Evolutionary conservation across 352 stramenopile genomes (phyloP).

Genomic region (Globisporangium acanthophoron): DNA sequence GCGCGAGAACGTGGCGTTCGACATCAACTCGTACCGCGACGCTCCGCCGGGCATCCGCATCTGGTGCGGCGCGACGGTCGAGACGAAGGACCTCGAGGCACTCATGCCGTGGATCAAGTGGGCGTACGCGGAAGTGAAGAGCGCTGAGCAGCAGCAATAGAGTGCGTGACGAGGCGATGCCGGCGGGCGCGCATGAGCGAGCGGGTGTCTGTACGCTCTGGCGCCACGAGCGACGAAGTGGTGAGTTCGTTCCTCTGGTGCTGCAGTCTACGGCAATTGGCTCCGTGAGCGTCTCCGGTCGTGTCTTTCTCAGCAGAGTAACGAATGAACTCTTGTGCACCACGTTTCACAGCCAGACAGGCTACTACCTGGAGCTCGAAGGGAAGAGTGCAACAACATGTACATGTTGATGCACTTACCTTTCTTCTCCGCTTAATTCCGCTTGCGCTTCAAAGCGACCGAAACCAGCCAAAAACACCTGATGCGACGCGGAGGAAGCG

Average conservation of each 20-base stretch:
- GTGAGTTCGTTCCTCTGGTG: not conserved
- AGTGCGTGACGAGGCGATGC: not conserved
- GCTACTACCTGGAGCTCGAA: too few species aligned
- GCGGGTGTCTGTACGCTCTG: not conserved
- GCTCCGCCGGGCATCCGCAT: conserved; percentile 97
- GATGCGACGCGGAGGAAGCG: not conserved
- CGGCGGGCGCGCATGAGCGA: not conserved
- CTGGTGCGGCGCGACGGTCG: conserved; percentile 99
- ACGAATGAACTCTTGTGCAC: too few species aligned
- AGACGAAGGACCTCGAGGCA: conserved; percentile 96
- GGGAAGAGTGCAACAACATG: too few species aligned
- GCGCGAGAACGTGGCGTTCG: conserved; percentile 93
- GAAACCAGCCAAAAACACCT: not conserved
- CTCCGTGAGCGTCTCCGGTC: not conserved
- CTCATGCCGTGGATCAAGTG: conserved; percentile 98
- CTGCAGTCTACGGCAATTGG: not conserved
- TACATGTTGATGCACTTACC: too few species aligned
- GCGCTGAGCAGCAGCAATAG: conserved; percentile 27
- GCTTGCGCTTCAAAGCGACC: not conserved
- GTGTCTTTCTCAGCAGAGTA: too few species aligned
- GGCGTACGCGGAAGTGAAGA: conserved; percentile 93
- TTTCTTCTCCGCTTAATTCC: not conserved
- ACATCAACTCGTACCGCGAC: conserved; percentile 98
- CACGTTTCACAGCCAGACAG: too few species aligned
- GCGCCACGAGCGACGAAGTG: not conserved